A percentile compares a stretch with the other conserved stretches of the same genome.
Evolutionary conservation across 495 filamentous ascomycete species (phyloP).

Genomic region (Cairneyella variabilis): DNA sequence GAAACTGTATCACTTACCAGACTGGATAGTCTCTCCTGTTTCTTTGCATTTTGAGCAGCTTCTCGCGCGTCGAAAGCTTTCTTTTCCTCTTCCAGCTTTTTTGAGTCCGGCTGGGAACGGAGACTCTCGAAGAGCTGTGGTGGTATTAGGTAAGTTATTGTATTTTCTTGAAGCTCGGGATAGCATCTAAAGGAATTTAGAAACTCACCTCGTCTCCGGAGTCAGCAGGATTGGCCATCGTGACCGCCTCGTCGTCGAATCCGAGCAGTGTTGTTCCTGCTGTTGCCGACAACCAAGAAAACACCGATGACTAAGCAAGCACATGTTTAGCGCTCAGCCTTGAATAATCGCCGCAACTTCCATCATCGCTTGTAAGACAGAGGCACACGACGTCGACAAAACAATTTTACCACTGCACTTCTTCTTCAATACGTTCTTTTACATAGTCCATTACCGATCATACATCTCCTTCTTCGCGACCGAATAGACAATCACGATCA

Average conservation of each 20-base stretch:
- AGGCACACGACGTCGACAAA: not conserved
- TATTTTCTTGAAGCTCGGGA: not conserved
- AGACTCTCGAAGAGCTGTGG: conserved; percentile 69
- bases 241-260: conserved; percentile 1
- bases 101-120: conserved; percentile 56
- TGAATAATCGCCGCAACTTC: not conserved
- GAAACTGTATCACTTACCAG: too few species aligned
- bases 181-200: too few species aligned
- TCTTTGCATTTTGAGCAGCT: conserved; percentile 61
- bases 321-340: not conserved
- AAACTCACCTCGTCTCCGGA: conserved; percentile 47
- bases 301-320: too few species aligned
- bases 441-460: too few species aligned
- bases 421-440: too few species aligned
- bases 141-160: conserved; percentile 2
- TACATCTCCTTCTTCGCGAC: not conserved
- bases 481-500: not conserved
- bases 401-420: not conserved
- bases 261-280: not conserved
- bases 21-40: conserved; percentile 58
- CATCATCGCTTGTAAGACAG: not conserved
- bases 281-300: not conserved
- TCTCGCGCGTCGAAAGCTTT: conserved; percentile 58
- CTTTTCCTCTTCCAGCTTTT: conserved; percentile 57
- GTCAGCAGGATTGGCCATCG: conserved; percentile 36